phyloP scores from a whole-genome alignment of 306 rosid species.

The Mucuna pruriens region DNA sequence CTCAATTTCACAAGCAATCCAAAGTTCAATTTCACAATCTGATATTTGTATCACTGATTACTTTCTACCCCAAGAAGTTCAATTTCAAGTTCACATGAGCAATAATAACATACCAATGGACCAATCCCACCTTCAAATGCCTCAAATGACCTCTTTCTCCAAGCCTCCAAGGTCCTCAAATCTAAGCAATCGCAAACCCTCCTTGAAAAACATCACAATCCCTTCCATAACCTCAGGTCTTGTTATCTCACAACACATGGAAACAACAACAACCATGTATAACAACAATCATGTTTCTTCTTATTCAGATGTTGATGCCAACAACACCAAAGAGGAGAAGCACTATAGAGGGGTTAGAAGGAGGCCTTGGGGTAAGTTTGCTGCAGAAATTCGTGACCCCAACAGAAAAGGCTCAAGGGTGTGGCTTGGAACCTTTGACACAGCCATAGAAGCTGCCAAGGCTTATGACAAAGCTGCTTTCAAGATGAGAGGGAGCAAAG shows the following conservation, averaged over 20 bases:
- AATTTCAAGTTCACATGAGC: not conserved
- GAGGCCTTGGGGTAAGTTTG: conserved; percentile 57
- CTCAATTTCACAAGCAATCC: not conserved
- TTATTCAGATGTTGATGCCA: not conserved
- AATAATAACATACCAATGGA: not conserved
- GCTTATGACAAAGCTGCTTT: conserved; percentile 62
- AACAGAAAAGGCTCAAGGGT: conserved; percentile 52
- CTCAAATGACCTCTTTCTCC: not conserved
- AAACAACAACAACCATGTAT: not conserved
- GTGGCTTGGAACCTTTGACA: conserved; percentile 61
- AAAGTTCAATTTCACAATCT: conserved; percentile 13
- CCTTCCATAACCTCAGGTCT: conserved; percentile 37
- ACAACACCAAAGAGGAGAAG: conserved; percentile 10
- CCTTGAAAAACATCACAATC: conserved; percentile 46
- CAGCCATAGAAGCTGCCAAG: conserved; percentile 58
- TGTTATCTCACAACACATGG: not conserved
- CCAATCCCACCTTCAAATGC: not conserved
- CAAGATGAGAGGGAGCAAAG: conserved; percentile 58
- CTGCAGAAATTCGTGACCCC: conserved; percentile 57
- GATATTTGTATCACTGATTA: conserved; percentile 25
- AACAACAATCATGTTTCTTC: not conserved
- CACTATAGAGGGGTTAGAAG: conserved; percentile 57
- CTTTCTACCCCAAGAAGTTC: conserved; percentile 7
- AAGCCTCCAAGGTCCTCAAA: conserved; percentile 50
- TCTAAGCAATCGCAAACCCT: conserved; percentile 47